Base-by-base conservation (phyloP, 306 rosid species). In the Prunus mongolica region DNA sequence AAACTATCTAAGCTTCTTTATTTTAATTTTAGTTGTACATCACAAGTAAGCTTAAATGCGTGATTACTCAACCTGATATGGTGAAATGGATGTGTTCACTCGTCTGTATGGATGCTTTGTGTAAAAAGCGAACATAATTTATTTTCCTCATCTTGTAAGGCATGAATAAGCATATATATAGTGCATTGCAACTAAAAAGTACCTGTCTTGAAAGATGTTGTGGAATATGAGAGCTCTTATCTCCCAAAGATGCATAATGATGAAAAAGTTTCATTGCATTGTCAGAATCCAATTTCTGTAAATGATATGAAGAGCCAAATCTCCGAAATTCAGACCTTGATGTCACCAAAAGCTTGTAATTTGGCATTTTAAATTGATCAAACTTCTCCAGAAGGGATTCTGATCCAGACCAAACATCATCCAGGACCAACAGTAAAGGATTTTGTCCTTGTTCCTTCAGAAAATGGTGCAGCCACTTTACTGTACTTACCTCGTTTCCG, bases 391-490 rank as follows among this genome's bases (percentile, higher is more conserved):
- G 66, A 71, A 90, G 84, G 63, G 45, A 61, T 61, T 81, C 90
- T 20, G 89, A 80, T 34, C 78, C 82, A 1, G 69, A 47, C 86
- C 83, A 81, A 72, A 88, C 90, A 79, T 84, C 86, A 49, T 89
- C 93, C 12, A 89, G 32, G 13, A 89, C 89, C 77, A 87, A 70
- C 75, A 89, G 19, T 5, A 81, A 67, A 52, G 90, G 87, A 32
- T 45, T 74, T 44, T 28, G 20, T 54, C 68, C 74, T 62, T 77
- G 70, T 44, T 51, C 34, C 57, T 72, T 82, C 8, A 61, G 66
- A 61, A 61, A 79, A 58, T 34, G 8, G 73, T 75, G 86, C 75
- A 86, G 72, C 32, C 79, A 80, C 51, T 74, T 8, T 20, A 71
- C 19, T 5, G 78, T 56, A 10, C 60, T 83, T 41, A 74, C 86